A percentile compares a stretch with the other conserved stretches of the same genome.
Conservation (phyloP, 768 basidiomycete species). For the Auriculariales sp. region DNA sequence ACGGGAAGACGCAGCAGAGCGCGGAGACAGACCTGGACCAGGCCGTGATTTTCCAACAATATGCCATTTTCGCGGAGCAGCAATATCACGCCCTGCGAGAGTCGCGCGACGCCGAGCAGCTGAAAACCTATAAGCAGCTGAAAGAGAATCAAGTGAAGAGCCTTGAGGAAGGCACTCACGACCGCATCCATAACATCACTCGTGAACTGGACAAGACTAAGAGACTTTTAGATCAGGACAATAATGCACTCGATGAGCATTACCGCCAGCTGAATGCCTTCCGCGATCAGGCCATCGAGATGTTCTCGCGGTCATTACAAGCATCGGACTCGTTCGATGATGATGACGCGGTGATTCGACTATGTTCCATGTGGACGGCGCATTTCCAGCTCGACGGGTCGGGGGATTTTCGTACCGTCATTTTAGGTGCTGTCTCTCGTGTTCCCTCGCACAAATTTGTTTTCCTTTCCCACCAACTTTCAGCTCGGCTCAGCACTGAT, state of each 20-base stretch:
- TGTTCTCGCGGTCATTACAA: constrained; percentile 70
- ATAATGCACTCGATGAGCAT: constrained; percentile 25
- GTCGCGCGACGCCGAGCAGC: constrained; percentile 54
- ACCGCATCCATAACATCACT: constrained; percentile 16
- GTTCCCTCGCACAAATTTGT: constrained; percentile 83
- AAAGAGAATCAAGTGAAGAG: constrained; percentile 56
- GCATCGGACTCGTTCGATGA: constrained; percentile 59
- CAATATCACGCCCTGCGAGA: constrained; percentile 63
- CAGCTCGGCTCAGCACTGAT: constrained; percentile 61
- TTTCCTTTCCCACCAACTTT: constrained; percentile 84
- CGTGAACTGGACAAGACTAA: constrained; percentile 29
- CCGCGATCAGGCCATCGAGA: constrained; percentile 60
- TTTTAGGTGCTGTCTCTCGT: constrained; percentile 33
- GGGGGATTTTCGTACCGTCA: constrained; percentile 24
- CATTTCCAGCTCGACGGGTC: constrained; percentile 37
- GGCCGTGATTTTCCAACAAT: constrained; percentile 60
- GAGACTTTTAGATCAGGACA: constrained; percentile 39
- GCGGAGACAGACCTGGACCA: constrained; percentile 15
- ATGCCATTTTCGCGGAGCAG: constrained; percentile 77
- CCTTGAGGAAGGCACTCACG: constrained; percentile 15
- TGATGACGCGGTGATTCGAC: constrained; percentile 62
- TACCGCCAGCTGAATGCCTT: constrained; percentile 38
- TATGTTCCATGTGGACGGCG: constrained; percentile 86
- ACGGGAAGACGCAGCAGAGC: constrained; percentile 2
- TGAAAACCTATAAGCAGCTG: constrained; percentile 57